Percentiles rank a stretch among this genome's conserved stretches.
Conservation (phyloP, 495 filamentous ascomycete species). For the Penicillium riverlandense region DNA sequence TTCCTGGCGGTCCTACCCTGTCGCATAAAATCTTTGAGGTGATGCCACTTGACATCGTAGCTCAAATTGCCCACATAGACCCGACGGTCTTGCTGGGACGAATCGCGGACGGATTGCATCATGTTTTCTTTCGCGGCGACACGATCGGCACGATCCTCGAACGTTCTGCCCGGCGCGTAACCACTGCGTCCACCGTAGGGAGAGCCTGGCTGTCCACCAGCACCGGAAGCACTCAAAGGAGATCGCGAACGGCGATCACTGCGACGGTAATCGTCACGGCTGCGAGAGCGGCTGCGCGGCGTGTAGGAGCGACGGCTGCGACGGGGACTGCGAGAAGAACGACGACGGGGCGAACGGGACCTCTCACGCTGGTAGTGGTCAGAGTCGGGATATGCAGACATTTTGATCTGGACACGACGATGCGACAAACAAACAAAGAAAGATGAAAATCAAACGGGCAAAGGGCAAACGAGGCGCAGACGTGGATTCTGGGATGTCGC, state of each 20-base stretch:
- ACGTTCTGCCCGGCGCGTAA: slow-evolving; percentile 59
- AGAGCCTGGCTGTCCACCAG: slow-evolving; percentile 59
- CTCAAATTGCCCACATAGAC: slow-evolving; percentile 99
- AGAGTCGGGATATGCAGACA: slow-evolving; percentile 27
- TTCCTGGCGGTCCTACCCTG: slow-evolving; percentile 59
- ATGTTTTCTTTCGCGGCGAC: slow-evolving; percentile 82
- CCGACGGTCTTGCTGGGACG: slow-evolving; percentile 95
- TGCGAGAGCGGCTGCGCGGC: slow-evolving; percentile 85
- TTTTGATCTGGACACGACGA: slow-evolving; percentile 19
- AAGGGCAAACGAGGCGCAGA: background rate
- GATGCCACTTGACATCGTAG: slow-evolving; percentile 99
- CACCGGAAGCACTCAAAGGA: slow-evolving; percentile 72
- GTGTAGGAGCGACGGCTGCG: slow-evolving; percentile 82
- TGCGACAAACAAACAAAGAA: slow-evolving; percentile 10
- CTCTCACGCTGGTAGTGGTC: slow-evolving; percentile 74
- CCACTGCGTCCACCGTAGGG: slow-evolving; percentile 51
- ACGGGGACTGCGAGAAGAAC: slow-evolving; percentile 65
- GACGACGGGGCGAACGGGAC: slow-evolving; percentile 86
- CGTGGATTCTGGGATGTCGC: background rate
- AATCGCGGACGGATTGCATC: slow-evolving; percentile 88
- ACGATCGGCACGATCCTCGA: slow-evolving; percentile 80
- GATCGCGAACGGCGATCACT: slow-evolving; percentile 74
- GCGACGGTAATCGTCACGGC: slow-evolving; percentile 81
- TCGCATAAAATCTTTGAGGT: slow-evolving; percentile 99
- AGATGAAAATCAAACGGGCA: slow-evolving; percentile 3